phyloP scores from a whole-genome alignment of 352 stramenopile species.

The Aphanomyces invadans region DNA sequence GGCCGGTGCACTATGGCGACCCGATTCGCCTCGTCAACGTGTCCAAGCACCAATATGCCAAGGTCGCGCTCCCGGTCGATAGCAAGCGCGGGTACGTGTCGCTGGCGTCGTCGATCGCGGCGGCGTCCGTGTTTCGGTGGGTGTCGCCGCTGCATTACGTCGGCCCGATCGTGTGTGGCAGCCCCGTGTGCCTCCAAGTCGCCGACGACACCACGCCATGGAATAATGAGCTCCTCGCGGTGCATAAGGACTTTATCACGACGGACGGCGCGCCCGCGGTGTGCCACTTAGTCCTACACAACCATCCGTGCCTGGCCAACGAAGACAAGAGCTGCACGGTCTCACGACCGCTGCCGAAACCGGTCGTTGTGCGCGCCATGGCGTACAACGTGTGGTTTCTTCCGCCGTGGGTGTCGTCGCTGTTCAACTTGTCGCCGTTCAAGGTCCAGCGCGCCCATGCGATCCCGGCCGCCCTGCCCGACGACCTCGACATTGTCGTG shows the following conservation, averaged over 20 bases:
- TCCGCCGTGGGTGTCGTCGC: conserved; percentile 44
- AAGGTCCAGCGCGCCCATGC: conserved; percentile 41
- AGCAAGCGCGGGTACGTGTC: conserved; percentile 53
- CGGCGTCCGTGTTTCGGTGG: conserved; percentile 35
- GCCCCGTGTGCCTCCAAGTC: conserved; percentile 47
- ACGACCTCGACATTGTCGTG: conserved; percentile 49
- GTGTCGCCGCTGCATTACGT: conserved; percentile 47
- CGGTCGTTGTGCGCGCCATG: conserved; percentile 49
- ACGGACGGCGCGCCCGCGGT: conserved; percentile 42
- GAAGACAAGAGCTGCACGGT: conserved; percentile 28
- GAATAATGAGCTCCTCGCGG: conserved; percentile 39
- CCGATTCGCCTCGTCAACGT: conserved; percentile 44
- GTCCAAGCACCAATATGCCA: conserved; percentile 38
- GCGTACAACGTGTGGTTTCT: conserved; percentile 72
- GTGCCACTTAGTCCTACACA: conserved; percentile 34
- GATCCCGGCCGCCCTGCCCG: conserved; percentile 40
- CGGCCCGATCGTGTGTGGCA: conserved; percentile 40
- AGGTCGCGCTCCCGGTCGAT: conserved; percentile 36
- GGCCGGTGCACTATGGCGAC: conserved; percentile 44
- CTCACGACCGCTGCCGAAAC: not conserved
- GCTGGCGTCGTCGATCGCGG: conserved; percentile 31
- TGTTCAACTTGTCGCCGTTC: conserved; percentile 53
- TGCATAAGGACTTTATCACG: conserved; percentile 44
- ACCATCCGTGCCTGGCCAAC: conserved; percentile 29
- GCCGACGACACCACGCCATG: conserved; percentile 36